These are phyloP conservation scores for Phycomyces nitens DNA, from an alignment of 192 early-diverging fungal species.

Conservation along the genomic window DNA sequence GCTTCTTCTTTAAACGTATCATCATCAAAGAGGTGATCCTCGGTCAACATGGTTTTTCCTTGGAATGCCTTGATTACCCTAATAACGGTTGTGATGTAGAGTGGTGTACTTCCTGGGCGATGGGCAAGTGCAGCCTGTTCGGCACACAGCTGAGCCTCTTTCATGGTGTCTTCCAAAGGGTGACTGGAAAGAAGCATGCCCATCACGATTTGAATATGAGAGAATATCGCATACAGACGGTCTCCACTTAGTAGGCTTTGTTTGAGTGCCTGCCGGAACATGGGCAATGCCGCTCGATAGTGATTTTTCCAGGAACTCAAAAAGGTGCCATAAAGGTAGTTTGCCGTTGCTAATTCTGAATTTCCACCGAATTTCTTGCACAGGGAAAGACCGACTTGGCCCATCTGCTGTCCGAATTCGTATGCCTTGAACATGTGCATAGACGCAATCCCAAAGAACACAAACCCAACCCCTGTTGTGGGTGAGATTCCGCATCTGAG, in stretches of 20 bases:
- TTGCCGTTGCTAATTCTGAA: constrained; percentile 23
- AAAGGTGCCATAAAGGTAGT: constrained; percentile 20
- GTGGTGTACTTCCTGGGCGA: not conserved
- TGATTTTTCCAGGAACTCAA: constrained; percentile 23
- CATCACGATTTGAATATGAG: constrained; percentile 17
- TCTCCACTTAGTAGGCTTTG: constrained; percentile 20
- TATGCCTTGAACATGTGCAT: constrained; percentile 21
- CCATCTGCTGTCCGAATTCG: constrained; percentile 28
- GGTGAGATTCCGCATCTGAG: constrained; percentile 15
- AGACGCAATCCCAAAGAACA: constrained; percentile 31
- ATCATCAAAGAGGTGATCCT: constrained; percentile 24
- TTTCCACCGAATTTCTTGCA: constrained; percentile 25
- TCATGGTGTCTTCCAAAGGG: constrained; percentile 13
- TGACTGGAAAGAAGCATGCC: constrained; percentile 23
- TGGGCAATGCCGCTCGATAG: constrained; percentile 22
- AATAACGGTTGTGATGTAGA: constrained; percentile 4
- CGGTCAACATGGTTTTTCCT: constrained; percentile 29
- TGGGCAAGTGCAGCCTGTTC: constrained; percentile 9
- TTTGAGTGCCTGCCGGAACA: constrained; percentile 20
- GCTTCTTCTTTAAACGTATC: constrained; percentile 17
- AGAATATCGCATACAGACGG: constrained; percentile 25
- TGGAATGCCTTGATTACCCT: constrained; percentile 24
- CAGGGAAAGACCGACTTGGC: constrained; percentile 23
- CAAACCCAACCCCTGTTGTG: constrained; percentile 29
- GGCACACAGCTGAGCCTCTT: constrained; percentile 27